These are phyloP conservation scores for Trametes villosa DNA, from an alignment of 768 basidiomycete genomes.

Conservation along the genomic window DNA sequence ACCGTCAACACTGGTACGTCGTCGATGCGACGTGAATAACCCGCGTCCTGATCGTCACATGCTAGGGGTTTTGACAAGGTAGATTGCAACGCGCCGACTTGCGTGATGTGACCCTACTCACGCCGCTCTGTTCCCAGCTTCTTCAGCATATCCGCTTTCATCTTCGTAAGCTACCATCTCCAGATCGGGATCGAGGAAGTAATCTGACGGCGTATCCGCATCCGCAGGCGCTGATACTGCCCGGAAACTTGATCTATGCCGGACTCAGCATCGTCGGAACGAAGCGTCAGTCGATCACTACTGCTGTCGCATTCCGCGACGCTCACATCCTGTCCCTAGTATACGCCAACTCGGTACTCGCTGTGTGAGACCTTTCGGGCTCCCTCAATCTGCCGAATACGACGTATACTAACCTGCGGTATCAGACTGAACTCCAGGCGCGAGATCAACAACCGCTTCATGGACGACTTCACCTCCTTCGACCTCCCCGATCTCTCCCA, in stretches of 20 bases:
- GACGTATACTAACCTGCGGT: too few species aligned
- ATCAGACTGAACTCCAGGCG: background rate
- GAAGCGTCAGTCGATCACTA: background rate
- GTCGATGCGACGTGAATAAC: background rate
- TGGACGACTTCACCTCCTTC: background rate
- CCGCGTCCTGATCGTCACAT: background rate
- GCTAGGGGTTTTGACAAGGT: background rate
- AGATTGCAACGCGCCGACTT: background rate
- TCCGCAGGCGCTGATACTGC: background rate
- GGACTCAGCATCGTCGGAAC: conserved; percentile 1
- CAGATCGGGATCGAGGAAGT: background rate
- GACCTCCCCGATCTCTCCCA: too few species aligned
- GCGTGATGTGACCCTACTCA: too few species aligned
- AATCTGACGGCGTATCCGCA: background rate
- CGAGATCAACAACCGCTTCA: background rate
- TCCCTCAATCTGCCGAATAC: background rate
- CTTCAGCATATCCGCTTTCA: background rate
- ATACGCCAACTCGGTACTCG: conserved; percentile 11
- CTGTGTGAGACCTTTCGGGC: background rate
- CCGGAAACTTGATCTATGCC: conserved; percentile 7
- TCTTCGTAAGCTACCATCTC: background rate
- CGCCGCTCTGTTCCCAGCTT: background rate
- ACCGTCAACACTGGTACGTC: conserved; percentile 6
- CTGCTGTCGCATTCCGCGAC: background rate
- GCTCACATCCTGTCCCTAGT: background rate